Conservation (phyloP, 2,329 filamentous ascomycete genomes). For the Fusarium nematophilum region DNA sequence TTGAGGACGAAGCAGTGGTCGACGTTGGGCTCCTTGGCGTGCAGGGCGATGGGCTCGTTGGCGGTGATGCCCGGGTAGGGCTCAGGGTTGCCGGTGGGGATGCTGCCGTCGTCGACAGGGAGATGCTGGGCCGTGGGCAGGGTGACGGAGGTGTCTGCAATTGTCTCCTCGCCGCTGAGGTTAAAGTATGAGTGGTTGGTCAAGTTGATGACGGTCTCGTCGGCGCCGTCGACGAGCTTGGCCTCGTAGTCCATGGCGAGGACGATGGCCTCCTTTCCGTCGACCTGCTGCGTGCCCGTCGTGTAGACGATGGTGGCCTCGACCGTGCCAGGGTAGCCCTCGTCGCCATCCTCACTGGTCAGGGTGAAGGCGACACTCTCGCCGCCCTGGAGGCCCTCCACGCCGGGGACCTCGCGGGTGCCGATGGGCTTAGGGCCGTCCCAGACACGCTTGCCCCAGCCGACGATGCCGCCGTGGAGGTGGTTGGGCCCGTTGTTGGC, state of each 20-base stretch:
- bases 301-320: slow-evolving; percentile 83
- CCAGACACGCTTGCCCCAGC: slow-evolving; percentile 87
- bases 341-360: slow-evolving; percentile 82
- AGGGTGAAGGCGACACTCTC: slow-evolving; percentile 75
- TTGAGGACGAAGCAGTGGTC: slow-evolving; percentile 93
- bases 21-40: slow-evolving; percentile 77
- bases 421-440: slow-evolving; percentile 74
- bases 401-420: slow-evolving; percentile 60
- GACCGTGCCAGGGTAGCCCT: slow-evolving; percentile 90
- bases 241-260: slow-evolving; percentile 92
- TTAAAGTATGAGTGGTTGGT: slow-evolving; percentile 94
- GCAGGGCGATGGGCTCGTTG: slow-evolving; percentile 77
- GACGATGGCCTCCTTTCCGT: slow-evolving; percentile 74
- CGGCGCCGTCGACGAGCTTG: slow-evolving; percentile 78
- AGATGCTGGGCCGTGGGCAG: slow-evolving; percentile 75
- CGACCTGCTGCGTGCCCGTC: slow-evolving; percentile 72
- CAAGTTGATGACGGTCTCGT: slow-evolving; percentile 93
- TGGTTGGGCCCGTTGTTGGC: slow-evolving; percentile 84
- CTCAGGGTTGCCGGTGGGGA: slow-evolving; percentile 77
- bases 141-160: slow-evolving; percentile 72
- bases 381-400: slow-evolving; percentile 66
- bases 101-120: slow-evolving; percentile 76
- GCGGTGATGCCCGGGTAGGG: slow-evolving; percentile 74
- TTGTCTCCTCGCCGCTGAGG: slow-evolving; percentile 63
- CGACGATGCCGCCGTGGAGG: slow-evolving; percentile 76